Evolutionary conservation across 768 basidiomycete species (phyloP), one percentile per base, ranked within the genome.

Genomic region (Xerocomellus chrysenteron): DNA sequence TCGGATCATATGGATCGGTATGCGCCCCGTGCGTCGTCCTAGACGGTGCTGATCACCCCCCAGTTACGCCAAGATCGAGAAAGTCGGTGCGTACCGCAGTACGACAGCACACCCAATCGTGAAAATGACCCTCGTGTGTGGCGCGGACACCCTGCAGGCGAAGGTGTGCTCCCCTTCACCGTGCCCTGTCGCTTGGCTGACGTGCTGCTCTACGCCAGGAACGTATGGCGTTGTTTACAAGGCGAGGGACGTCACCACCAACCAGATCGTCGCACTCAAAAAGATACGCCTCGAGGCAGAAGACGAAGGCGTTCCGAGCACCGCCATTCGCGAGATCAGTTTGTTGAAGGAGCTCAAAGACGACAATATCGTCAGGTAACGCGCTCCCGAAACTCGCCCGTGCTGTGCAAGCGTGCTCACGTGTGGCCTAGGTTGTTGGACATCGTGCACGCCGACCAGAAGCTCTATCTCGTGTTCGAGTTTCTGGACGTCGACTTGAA

Each of bases 221-320:
- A 98, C 96, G 26, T 98, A 98, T 64, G 96, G 96, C 54, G 96
- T 98, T 50, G 96, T 98, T 21, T 98, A 98, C 82, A 97, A 98
- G 74, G 96, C 96, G 40, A 83, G 86, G 62, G 95, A 98, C 70
- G 75, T 84, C 59, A 80, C 75, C 45, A 88, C 82, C 10, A 89
- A 89, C 70, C 75, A 85, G 63, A 86, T 98, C 63, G 97, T 99
- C 49, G 97, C 97, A 24, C 79, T 98, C 62, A 99, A 99, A 85
- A 99, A 99, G 82, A 98, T 99, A 70, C 79, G 97, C 40, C 84
- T 99, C 28, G 97, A 98, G 71, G 94, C 94, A 17, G 97, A 98
- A 74, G 97, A 99, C 68, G 97, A 99, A 73, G 97, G 97, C 46
- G 97, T 99, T 21, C 97, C 97, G 10, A 92, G 90, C 61, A 99